Evolutionary conservation across 352 stramenopile genomes (phyloP).

Genomic region (Globisporangium polare): DNA sequence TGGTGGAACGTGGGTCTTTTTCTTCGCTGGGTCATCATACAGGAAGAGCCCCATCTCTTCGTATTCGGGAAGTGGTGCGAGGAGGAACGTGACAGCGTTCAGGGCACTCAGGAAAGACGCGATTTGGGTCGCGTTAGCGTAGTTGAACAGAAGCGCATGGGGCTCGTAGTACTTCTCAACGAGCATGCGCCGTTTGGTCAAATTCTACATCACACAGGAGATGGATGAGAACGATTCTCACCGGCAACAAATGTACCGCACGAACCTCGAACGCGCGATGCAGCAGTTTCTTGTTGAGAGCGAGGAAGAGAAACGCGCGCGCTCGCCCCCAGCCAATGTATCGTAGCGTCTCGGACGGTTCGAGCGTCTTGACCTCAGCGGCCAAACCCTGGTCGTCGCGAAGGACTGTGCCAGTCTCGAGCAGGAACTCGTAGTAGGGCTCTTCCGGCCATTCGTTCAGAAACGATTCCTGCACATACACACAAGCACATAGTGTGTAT

Average conservation of each 20-base stretch:
- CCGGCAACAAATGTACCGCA: no score
- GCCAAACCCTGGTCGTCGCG: slow-evolving; percentile 71
- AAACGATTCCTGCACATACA: slow-evolving; percentile 30
- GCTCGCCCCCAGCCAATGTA: slow-evolving; percentile 66
- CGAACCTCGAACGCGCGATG: slow-evolving; percentile 58
- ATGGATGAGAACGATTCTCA: neutral
- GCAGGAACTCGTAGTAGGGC: slow-evolving; percentile 66
- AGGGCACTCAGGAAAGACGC: slow-evolving; percentile 60
- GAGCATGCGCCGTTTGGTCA: slow-evolving; percentile 56
- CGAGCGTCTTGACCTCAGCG: slow-evolving; percentile 35
- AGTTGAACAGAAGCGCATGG: slow-evolving; percentile 61
- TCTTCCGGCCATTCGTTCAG: slow-evolving; percentile 58
- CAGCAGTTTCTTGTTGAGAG: slow-evolving; percentile 75
- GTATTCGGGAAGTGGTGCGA: slow-evolving; percentile 26
- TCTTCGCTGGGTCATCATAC: neutral
- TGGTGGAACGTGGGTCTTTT: slow-evolving; percentile 26
- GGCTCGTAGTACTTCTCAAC: slow-evolving; percentile 66
- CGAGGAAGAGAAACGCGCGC: slow-evolving; percentile 55
- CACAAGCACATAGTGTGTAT: neutral
- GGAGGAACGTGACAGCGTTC: slow-evolving; percentile 64
- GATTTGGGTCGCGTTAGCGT: slow-evolving; percentile 47
- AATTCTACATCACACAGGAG: slow-evolving; percentile 33
- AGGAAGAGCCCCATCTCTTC: slow-evolving; percentile 1
- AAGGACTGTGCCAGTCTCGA: slow-evolving; percentile 55
- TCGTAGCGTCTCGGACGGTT: slow-evolving; percentile 29